These are phyloP conservation scores for Rugonectria rugulosa DNA, from an alignment of 2,329 filamentous ascomycete species.

Conservation along the genomic window DNA sequence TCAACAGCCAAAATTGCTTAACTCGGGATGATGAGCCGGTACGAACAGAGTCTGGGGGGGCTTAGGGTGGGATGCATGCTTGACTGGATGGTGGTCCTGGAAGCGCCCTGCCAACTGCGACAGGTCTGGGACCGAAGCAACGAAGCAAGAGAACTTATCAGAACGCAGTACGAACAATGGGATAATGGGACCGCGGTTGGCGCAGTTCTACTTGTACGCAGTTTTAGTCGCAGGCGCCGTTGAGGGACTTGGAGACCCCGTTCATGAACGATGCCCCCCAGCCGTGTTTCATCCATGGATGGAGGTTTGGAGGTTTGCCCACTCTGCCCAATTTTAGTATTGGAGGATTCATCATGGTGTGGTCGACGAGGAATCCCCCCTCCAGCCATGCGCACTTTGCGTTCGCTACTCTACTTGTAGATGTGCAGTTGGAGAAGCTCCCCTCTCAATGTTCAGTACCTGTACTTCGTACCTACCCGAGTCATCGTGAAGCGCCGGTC, in stretches of 20 bases:
- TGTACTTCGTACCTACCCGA: neutral
- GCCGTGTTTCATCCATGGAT: slow-evolving; percentile 23
- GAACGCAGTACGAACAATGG: no score
- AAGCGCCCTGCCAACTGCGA: slow-evolving; percentile 16
- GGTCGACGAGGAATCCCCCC: no score
- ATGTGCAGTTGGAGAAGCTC: no score
- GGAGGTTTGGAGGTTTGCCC: slow-evolving; percentile 15
- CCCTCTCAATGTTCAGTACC: neutral
- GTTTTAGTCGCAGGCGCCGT: slow-evolving; percentile 25
- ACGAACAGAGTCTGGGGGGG: no score
- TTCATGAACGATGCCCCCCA: slow-evolving; percentile 14
- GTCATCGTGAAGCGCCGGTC: neutral
- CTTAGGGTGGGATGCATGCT: neutral
- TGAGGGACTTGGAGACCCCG: slow-evolving; percentile 16
- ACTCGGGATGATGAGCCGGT: neutral
- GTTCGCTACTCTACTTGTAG: slow-evolving; percentile 1
- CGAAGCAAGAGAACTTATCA: no score
- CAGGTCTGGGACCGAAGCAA: neutral
- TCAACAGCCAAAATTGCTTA: neutral
- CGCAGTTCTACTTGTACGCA: no score
- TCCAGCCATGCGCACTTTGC: no score
- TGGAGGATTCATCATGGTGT: slow-evolving; percentile 18
- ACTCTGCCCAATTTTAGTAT: slow-evolving; percentile 19
- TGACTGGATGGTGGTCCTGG: neutral
- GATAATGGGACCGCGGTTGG: slow-evolving; percentile 26